Evolutionary conservation across 2,329 filamentous ascomycete species (phyloP), one percentile per base, ranked within the genome.

Genomic region (Aspergillus sp.): DNA sequence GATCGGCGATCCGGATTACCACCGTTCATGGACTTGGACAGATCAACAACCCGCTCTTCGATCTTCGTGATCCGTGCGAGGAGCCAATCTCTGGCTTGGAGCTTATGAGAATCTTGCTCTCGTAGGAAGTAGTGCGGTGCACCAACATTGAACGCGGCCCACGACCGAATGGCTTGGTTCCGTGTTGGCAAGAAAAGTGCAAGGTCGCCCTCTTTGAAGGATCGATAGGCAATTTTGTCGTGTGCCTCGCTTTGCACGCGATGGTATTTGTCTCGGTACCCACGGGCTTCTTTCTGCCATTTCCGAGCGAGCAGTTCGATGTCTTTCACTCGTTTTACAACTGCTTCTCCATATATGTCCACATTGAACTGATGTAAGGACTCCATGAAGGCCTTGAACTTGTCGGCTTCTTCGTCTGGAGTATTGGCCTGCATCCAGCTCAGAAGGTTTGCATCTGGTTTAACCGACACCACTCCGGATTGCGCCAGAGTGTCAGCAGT

Each of bases 101-200:
- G 80, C 60, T 91, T 88, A 75, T 99, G 96, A 1, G 83, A 84
- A 66, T 98, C 93, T 72, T 96, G 90, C 74, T 99, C 95, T 37
- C 92, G 90, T 3, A 99, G 82, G 78, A 99, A 99, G 77, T 95
- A 98, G 73, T 99, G 95, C 8, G 95, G 95, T 59, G 93, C 96
- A 1, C 93, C 93, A 33, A 99, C 90, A 68, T 99, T 99, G 82
- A 99, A 99, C 0, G 95, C 95, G 5, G 95, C 95, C 95, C 95
- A 99, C 0, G 95, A 93, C 15, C 93, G 90, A 4, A 92, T 95
- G 39, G 90, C 90, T 75, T 98, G 93, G 71, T 97, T 98, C 37
- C 93, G 84, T 0, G 95, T 99, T 0, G 95, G 95, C 41, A 99
- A 78, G 78, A 99, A 99, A 2, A 99, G 77, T 12, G 93, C 95